phyloP scores from a whole-genome alignment of 768 basidiomycete species.

The Lactarius hengduanensis region DNA sequence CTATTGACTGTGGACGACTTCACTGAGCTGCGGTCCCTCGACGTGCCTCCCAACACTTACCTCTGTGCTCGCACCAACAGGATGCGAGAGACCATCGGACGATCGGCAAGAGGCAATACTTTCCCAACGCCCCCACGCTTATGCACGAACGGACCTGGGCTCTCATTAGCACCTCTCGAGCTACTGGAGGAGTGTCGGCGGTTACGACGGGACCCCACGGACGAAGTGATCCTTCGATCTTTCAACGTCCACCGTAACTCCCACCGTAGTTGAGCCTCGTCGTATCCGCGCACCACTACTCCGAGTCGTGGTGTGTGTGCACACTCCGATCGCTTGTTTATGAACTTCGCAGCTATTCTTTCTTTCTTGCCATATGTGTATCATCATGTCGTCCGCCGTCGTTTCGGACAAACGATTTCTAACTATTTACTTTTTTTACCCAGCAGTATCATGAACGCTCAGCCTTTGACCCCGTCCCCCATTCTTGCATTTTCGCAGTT shows the following conservation, averaged over 20 bases:
- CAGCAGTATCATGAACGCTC: not conserved
- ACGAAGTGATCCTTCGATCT: slow-evolving; percentile 21
- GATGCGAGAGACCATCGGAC: slow-evolving; percentile 29
- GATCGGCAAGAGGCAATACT: not conserved
- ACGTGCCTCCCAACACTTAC: slow-evolving; percentile 60
- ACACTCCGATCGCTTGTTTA: not conserved
- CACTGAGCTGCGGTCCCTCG: slow-evolving; percentile 50
- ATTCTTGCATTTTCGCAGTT: slow-evolving; percentile 13
- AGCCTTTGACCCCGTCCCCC: not conserved
- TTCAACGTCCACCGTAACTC: slow-evolving; percentile 5
- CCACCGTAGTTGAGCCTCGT: slow-evolving; percentile 1
- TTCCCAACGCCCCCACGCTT: slow-evolving; percentile 3
- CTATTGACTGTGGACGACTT: slow-evolving; percentile 61
- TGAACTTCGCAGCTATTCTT: slow-evolving; percentile 2
- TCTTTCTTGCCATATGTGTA: slow-evolving; percentile 8
- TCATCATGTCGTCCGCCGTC: slow-evolving; percentile 9
- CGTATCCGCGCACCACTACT: not conserved
- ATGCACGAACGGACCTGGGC: slow-evolving; percentile 4
- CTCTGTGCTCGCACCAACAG: slow-evolving; percentile 54
- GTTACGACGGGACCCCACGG: slow-evolving; percentile 18
- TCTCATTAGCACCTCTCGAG: slow-evolving; percentile 24
- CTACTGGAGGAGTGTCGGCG: slow-evolving; percentile 22
- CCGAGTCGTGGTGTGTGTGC: slow-evolving; percentile 2
- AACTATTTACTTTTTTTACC: slow-evolving; percentile 10
- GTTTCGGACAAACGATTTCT: slow-evolving; percentile 10